Evolutionary conservation across 108 stramenopile genomes (phyloP).

Genomic region (Skeletonema marinoi): DNA sequence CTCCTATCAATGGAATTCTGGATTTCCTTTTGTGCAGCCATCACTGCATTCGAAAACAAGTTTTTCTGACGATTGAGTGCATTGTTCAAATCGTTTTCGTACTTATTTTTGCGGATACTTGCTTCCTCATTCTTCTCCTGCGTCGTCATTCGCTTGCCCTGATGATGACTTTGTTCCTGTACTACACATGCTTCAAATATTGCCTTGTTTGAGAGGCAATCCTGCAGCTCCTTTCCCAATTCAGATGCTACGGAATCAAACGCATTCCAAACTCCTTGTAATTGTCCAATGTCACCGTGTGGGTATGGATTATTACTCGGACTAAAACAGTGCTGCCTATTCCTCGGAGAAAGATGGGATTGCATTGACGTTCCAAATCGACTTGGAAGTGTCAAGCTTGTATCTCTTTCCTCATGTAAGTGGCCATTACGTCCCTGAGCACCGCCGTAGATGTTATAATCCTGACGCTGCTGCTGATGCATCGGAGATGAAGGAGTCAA

Average conservation of each 20-base stretch:
- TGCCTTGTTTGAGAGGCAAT: background rate
- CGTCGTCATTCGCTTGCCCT: background rate
- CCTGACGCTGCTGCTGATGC: background rate
- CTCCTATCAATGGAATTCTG: background rate
- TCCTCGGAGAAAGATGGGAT: background rate
- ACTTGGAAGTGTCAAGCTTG: background rate
- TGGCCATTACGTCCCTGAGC: background rate
- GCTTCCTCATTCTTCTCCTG: background rate
- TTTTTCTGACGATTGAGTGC: background rate
- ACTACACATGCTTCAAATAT: background rate
- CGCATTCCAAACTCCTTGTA: constrained; percentile 2
- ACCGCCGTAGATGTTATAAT: background rate
- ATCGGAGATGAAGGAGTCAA: background rate
- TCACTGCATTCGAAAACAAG: background rate
- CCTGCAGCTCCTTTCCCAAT: background rate
- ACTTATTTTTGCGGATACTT: background rate
- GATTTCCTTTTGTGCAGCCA: background rate
- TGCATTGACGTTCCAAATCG: background rate
- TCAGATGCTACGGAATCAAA: background rate
- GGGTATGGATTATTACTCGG: background rate
- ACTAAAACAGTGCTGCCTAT: background rate
- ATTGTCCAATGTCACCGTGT: background rate
- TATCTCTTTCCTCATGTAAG: background rate
- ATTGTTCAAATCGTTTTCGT: background rate
- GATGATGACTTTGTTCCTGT: background rate